phyloP scores from a whole-genome alignment of 768 basidiomycete species.

The Amanita pallidorosea region DNA sequence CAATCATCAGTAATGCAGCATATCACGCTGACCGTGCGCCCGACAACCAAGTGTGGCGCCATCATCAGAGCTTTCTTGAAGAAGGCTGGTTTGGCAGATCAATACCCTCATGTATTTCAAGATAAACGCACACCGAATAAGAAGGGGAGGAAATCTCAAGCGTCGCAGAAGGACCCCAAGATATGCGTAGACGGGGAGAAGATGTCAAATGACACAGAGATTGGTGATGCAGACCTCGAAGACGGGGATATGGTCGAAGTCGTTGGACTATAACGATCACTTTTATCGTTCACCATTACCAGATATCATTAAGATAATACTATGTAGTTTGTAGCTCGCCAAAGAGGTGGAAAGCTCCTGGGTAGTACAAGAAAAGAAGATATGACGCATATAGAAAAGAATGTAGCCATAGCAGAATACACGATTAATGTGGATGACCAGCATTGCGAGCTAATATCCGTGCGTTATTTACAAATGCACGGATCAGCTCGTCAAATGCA shows the following conservation, averaged over 20 bases:
- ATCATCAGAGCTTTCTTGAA: conserved; percentile 71
- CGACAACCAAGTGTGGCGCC: conserved; percentile 65
- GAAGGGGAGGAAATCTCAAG: conserved; percentile 23
- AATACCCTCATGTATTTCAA: conserved; percentile 31
- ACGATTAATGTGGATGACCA: conserved; percentile 5
- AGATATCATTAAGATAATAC: not conserved
- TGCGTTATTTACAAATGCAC: conserved; percentile 88
- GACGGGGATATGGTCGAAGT: conserved; percentile 78
- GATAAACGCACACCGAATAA: conserved; percentile 16
- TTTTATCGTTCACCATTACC: not conserved
- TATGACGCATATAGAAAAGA: not conserved
- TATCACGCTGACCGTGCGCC: conserved; percentile 57
- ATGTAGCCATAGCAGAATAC: not conserved
- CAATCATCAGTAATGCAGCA: conserved; percentile 43
- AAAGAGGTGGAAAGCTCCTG: not conserved
- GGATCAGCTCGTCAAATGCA: conserved; percentile 85
- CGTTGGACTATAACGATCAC: conserved; percentile 36
- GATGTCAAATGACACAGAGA: conserved; percentile 45
- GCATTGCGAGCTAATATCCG: conserved; percentile 82
- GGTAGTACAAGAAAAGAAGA: not conserved
- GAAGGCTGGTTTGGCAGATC: conserved; percentile 47
- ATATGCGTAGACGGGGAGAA: conserved; percentile 65
- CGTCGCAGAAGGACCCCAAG: conserved; percentile 29
- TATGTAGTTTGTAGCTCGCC: conserved; percentile 1
- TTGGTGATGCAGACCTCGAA: conserved; percentile 61